A percentile compares a stretch with the other conserved stretches of the same genome.
Conservation (phyloP, 805 yeast genomes). For the Monosporozyma yasuniensis region DNA sequence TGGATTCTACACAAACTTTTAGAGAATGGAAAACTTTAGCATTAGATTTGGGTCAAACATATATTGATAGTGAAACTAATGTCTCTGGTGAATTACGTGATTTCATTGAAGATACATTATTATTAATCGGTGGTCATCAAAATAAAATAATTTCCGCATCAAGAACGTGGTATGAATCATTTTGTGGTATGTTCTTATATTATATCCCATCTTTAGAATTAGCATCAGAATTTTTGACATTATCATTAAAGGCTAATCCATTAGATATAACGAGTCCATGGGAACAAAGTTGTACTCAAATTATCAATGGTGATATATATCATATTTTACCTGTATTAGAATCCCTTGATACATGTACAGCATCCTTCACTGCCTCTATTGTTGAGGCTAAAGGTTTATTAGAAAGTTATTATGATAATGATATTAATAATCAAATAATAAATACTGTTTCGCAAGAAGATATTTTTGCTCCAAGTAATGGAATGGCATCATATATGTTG, state of each 20-base stretch:
- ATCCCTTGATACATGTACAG: constrained; percentile 50
- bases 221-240: constrained; percentile 34
- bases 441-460: constrained; percentile 12
- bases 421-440: constrained; percentile 2
- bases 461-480: constrained; percentile 28
- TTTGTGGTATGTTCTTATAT: constrained; percentile 46
- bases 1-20: constrained; percentile 25
- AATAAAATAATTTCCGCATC: constrained; percentile 43
- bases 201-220: constrained; percentile 47
- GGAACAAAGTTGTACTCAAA: constrained; percentile 48
- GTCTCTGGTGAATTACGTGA: constrained; percentile 23
- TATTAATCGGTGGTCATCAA: constrained; percentile 33
- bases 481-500: constrained; percentile 38
- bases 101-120: constrained; percentile 26
- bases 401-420: constrained; percentile 29
- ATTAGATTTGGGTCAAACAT: constrained; percentile 21
- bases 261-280: constrained; percentile 37
- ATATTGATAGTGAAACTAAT: constrained; percentile 15
- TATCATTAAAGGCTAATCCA: constrained; percentile 29
- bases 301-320: constrained; percentile 47
- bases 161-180: constrained; percentile 60
- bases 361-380: constrained; percentile 52
- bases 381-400: constrained; percentile 58
- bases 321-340: constrained; percentile 52
- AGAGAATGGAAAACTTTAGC: constrained; percentile 33